Evolutionary conservation across 768 basidiomycete genomes (phyloP), one percentile per base, ranked within the genome.

Genomic region (Mrakia frigida): DNA sequence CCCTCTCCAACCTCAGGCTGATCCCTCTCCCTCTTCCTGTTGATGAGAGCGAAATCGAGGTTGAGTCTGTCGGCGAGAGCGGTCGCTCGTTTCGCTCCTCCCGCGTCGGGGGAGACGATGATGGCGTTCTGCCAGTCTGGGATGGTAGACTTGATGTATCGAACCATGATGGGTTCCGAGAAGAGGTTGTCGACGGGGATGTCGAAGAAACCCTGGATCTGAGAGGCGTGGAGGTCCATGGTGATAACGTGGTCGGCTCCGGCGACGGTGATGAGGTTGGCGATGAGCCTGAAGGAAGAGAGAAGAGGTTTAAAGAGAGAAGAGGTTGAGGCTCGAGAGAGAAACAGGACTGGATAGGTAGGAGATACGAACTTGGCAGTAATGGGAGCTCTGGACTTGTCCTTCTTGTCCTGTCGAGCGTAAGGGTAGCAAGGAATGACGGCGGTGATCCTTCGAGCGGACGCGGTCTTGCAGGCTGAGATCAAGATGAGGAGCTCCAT

Each of bases 401-500:
- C 96, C 85, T 98, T 99, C 84, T 98, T 98, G 86, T 99, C 97
- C 84, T 98, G 97, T 76, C 97, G 87, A 13, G 97, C 90, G 84
- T 99, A 99, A 1, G 97, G 96, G 85, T 94, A 99, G 50, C 97
- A 88, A 59, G 97, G 97, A 76, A 98, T 88, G 79, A 99, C 94
- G n/a, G 96, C 97, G 9, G 97, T 99, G 82, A 99, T 98, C 78
- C 97, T 87, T 84, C 92, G 92, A 67, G 97, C 95, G 79, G 93
- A 96, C n/a, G 97, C 96, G 81, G 98, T 98, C 86, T 95, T 96
- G 89, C 96, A 97, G 14, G 97, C 83, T 81, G 76, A 65, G 81
- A 98, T 94, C 93, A 99, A 96, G 81, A 98, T 98, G 83, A 95
- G 93, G 65, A 94, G 88, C 84, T 98, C 97, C 94, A 99, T 98